Percentiles rank a stretch among this genome's conserved stretches.
Evolutionary conservation across 441 rosid genomes (phyloP).

Genomic region (Adansonia gregorii): DNA sequence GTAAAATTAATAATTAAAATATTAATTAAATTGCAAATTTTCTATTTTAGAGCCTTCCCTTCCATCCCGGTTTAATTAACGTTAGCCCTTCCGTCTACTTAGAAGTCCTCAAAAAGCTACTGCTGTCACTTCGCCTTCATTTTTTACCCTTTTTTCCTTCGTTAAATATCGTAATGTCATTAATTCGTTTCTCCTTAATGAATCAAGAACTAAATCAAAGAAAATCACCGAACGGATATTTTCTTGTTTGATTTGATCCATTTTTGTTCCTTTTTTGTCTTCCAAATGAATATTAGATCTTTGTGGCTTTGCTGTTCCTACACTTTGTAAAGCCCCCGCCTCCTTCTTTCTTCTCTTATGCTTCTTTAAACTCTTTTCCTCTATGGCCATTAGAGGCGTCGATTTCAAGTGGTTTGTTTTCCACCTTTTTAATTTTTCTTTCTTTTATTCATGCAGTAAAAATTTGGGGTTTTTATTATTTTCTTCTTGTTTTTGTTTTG

Average conservation of each 20-base stretch:
- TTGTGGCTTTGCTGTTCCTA: neutral
- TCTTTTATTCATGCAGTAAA: neutral
- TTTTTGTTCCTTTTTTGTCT: neutral
- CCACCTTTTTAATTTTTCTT: neutral
- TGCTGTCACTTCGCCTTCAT: neutral
- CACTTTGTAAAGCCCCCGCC: neutral
- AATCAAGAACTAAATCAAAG: neutral
- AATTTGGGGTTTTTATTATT: neutral
- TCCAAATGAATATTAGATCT: conserved; percentile 20
- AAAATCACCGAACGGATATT: conserved; percentile 10
- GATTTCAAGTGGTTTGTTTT: conserved; percentile 87
- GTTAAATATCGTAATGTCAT: neutral
- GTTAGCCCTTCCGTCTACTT: conserved; percentile 7
- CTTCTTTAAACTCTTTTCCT: conserved; percentile 4
- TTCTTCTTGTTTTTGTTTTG: conserved; percentile 31
- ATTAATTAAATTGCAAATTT: neutral
- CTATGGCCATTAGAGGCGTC: conserved; percentile 86
- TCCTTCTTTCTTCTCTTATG: neutral
- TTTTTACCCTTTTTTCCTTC: neutral
- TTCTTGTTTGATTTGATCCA: neutral
- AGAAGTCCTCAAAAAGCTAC: neutral
- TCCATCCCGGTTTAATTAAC: neutral
- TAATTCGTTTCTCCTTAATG: conserved; percentile 2
- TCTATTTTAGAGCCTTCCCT: neutral
- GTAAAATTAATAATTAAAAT: too few species aligned